Base-by-base conservation (phyloP, 2,329 filamentous ascomycete genomes). In the Venturia pyrina region DNA sequence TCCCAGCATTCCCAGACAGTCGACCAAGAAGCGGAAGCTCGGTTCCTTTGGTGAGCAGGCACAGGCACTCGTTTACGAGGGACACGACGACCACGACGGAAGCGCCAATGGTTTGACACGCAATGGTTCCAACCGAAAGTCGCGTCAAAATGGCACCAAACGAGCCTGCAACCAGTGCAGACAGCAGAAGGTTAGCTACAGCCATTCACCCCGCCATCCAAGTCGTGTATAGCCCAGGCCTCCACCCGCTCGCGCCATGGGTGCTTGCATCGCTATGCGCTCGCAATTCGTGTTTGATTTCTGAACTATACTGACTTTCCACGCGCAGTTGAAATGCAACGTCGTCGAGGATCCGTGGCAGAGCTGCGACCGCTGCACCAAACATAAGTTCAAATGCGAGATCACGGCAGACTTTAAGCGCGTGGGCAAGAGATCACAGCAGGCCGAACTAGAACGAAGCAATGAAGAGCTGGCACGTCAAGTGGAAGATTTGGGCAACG, bases 321-420 rank as follows among this genome's bases (percentile, higher is more conserved):
- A 62, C 66, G 70, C 67, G 69, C 74, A 91, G 89, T 80, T 93
- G 68, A 88, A 89, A 73, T 95, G 90, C 82, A 89, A 93, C 80
- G 90, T 93, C 70, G 81, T 90, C 70, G 89, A 92, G 77, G 89
- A 91, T 37, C 89, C 89, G 21, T 93, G 92, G 75, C 84, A 86
- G 71, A 86, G 85, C 71, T 95, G 90, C 79, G 87, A 87, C 65
- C 84, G 90, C 66, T 95, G 90, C 78, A 85, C 85, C 74, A 89
- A 91, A 71, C 84, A 93, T 73, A 90, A 89, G 76, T 86, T 93
- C 68, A 85, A 88, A 68, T 95, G 90, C 81, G 90, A 91, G 76
- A 93, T 95, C 76, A 89, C 93, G 76, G 90, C 89, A 72, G 91
- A 92, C 76, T 93, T 93, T 78, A 93, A 92, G 82, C 87, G 90